A percentile compares a stretch with the other conserved stretches of the same genome.
These are phyloP conservation scores for Aureobasidium namibiae DNA, from an alignment of 2,329 filamentous ascomycete genomes.

Conservation along the genomic window DNA sequence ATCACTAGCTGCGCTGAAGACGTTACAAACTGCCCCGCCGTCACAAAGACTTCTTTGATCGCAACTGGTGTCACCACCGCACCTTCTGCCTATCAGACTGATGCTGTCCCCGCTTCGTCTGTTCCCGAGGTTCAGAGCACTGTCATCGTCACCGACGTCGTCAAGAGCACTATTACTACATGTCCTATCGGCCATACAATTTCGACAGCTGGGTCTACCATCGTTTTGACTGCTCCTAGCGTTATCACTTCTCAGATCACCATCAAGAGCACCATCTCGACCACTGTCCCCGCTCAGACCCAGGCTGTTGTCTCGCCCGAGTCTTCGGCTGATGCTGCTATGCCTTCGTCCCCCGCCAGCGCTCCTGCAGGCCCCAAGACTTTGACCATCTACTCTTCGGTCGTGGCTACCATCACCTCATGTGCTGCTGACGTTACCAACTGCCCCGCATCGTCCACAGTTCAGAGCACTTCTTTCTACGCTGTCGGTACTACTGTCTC, in stretches of 20 bases:
- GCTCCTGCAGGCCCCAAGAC: slow-evolving; percentile 17
- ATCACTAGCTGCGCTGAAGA: slow-evolving; percentile 14
- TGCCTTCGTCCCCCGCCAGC: not conserved
- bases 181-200: not conserved
- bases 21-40: slow-evolving; percentile 26
- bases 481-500: slow-evolving; percentile 17
- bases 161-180: slow-evolving; percentile 11
- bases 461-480: slow-evolving; percentile 16
- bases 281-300: slow-evolving; percentile 16
- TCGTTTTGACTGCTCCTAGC: slow-evolving; percentile 16
- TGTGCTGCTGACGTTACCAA: slow-evolving; percentile 20
- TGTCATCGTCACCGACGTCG: slow-evolving; percentile 8
- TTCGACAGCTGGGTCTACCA: not conserved
- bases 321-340: slow-evolving; percentile 8
- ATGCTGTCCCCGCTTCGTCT: not conserved
- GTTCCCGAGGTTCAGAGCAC: slow-evolving; percentile 9
- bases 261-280: slow-evolving; percentile 17
- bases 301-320: not conserved
- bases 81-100: slow-evolving; percentile 11
- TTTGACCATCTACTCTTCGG: slow-evolving; percentile 16
- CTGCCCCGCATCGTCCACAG: slow-evolving; percentile 18
- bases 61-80: slow-evolving; percentile 14
- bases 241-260: slow-evolving; percentile 16
- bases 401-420: slow-evolving; percentile 20
- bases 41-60: slow-evolving; percentile 14